Evolutionary conservation across 345 rosid species (phyloP).

Genomic region (Clausena lansium): DNA sequence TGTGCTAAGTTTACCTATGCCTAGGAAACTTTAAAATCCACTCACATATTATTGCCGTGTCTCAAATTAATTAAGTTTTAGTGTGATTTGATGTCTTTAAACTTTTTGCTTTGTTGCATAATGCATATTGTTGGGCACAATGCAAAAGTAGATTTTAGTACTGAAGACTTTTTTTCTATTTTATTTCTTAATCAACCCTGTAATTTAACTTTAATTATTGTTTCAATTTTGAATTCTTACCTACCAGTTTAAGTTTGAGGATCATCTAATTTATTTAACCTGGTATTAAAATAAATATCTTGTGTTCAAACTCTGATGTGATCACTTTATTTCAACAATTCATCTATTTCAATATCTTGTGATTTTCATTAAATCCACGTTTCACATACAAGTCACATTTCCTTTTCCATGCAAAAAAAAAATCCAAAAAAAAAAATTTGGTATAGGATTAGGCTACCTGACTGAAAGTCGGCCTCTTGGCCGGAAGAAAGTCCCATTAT

Average conservation of each 20-base stretch:
- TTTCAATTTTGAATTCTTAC: too few relatives aligned
- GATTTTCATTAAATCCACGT: too few relatives aligned
- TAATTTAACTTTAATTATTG: neutral
- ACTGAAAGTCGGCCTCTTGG: neutral
- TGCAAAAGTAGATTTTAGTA: neutral
- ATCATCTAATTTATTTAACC: too few relatives aligned
- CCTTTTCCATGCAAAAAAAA: neutral
- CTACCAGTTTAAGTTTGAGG: neutral
- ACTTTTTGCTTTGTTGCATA: neutral
- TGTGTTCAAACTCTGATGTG: too few relatives aligned
- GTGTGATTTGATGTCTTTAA: neutral
- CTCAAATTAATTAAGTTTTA: neutral
- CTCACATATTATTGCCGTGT: neutral
- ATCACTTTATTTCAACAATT: too few relatives aligned
- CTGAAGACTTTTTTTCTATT: neutral
- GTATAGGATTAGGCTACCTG: neutral
- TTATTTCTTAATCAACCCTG: neutral
- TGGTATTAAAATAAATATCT: too few relatives aligned
- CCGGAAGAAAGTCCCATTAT: constrained; percentile 3
- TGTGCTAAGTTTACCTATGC: neutral
- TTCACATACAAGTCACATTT: too few relatives aligned
- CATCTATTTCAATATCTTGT: too few relatives aligned
- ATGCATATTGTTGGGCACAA: neutral
- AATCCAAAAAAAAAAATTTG: neutral
- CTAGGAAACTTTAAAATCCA: neutral